Percentiles rank a stretch among this genome's conserved stretches.
These are phyloP conservation scores for Oenanthe javanica DNA, from an alignment of 140 eudicot species.

Conservation along the genomic window DNA sequence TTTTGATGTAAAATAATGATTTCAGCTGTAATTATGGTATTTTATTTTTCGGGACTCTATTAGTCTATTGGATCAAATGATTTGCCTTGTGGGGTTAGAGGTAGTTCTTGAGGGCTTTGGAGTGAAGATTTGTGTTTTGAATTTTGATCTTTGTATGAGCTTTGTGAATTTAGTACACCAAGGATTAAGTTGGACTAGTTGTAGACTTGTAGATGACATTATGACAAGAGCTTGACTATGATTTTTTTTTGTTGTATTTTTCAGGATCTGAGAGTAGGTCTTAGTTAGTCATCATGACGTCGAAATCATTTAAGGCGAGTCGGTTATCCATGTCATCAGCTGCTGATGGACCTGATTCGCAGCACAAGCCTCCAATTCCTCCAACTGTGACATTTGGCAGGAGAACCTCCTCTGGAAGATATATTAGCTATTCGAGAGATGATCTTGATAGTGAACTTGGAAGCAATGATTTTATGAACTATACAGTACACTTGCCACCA, in stretches of 20 bases:
- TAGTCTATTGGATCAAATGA: background rate
- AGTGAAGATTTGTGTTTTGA: background rate
- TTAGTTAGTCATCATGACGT: slow-evolving; percentile 25
- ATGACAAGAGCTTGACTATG: background rate
- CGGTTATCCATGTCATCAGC: slow-evolving; percentile 25
- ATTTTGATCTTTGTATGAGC: background rate
- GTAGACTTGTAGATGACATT: background rate
- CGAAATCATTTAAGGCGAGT: slow-evolving; percentile 36
- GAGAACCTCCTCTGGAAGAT: slow-evolving; percentile 42
- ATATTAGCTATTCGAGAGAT: slow-evolving; percentile 40
- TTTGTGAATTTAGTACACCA: background rate
- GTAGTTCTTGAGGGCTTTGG: background rate
- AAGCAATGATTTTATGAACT: slow-evolving; percentile 27
- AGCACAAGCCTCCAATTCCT: slow-evolving; percentile 36
- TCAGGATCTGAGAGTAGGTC: background rate
- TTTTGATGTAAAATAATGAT: background rate
- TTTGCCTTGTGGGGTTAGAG: background rate
- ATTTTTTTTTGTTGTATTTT: background rate
- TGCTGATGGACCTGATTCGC: slow-evolving; percentile 29
- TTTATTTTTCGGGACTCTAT: background rate
- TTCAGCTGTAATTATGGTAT: background rate
- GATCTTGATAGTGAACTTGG: slow-evolving; percentile 52
- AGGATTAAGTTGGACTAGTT: background rate
- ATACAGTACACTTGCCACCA: slow-evolving; percentile 29
- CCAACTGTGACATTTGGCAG: slow-evolving; percentile 39